These are phyloP conservation scores for Colletotrichum sp. DNA, from an alignment of 2,329 filamentous ascomycete species.

Conservation along the genomic window DNA sequence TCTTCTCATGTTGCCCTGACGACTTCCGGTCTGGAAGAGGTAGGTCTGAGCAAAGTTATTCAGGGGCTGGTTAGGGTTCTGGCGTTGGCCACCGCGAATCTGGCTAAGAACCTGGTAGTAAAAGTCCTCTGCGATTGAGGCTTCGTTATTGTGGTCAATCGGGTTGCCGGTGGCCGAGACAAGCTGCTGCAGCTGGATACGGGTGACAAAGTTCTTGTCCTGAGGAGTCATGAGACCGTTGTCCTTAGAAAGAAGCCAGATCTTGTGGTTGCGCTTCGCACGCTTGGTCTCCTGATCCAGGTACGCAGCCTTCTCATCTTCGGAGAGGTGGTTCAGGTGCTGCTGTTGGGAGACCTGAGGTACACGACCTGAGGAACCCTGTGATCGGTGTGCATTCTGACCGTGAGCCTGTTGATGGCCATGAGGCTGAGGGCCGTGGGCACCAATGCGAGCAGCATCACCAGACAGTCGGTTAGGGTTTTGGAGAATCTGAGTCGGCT, in stretches of 20 bases:
- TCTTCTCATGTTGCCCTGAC: constrained; percentile 75
- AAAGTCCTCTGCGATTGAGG: constrained; percentile 88
- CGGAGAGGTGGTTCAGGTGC: constrained; percentile 71
- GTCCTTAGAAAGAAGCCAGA: constrained; percentile 88
- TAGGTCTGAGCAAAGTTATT: constrained; percentile 99
- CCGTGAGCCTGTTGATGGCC: constrained; percentile 26
- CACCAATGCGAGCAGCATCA: constrained; percentile 45
- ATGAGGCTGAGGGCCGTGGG: constrained; percentile 17
- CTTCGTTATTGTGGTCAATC: constrained; percentile 79
- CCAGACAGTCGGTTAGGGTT: constrained; percentile 72
- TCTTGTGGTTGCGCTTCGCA: constrained; percentile 98
- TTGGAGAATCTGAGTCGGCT: constrained; percentile 79
- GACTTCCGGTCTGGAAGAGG: constrained; percentile 89
- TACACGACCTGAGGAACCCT: constrained; percentile 65
- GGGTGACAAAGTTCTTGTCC: constrained; percentile 99
- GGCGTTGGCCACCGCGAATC: constrained; percentile 86
- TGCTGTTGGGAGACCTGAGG: constrained; percentile 63
- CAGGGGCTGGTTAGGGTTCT: constrained; percentile 90
- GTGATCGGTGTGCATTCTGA: constrained; percentile 50
- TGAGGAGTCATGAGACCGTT: constrained; percentile 99
- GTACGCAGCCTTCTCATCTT: constrained; percentile 84
- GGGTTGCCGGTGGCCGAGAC: constrained; percentile 90
- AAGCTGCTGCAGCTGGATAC: constrained; percentile 95
- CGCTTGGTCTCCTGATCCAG: constrained; percentile 91
- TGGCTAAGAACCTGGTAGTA: constrained; percentile 98